Conservation (phyloP, 139 green algal genomes). For the Chlamydomonas incerta region DNA sequence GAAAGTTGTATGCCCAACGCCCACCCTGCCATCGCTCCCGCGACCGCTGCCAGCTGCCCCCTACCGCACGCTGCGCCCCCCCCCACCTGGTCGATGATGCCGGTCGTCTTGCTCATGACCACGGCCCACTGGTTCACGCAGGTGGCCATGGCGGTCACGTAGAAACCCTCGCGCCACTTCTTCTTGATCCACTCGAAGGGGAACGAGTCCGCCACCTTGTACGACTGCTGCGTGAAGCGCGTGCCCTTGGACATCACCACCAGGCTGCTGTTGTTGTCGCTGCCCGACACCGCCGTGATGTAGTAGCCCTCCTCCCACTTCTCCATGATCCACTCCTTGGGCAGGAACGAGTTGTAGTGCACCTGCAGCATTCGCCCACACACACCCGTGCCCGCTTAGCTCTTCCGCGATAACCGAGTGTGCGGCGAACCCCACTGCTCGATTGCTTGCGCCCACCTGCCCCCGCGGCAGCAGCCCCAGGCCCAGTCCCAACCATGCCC, state of each 20-base stretch:
- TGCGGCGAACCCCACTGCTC: too few relatives aligned
- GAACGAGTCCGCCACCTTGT: constrained; percentile 98
- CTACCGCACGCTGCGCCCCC: too few relatives aligned
- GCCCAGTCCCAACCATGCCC: too few relatives aligned
- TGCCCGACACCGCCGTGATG: constrained; percentile 95
- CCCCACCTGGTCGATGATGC: constrained; percentile 91
- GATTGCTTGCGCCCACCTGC: too few relatives aligned
- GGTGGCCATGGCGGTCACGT: constrained; percentile 97
- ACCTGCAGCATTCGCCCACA: not conserved
- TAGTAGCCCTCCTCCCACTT: constrained; percentile 99
- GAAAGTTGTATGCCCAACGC: too few relatives aligned
- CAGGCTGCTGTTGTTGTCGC: constrained; percentile 72
- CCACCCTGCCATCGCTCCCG: too few relatives aligned
- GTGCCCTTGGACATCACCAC: constrained; percentile 95
- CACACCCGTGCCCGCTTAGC: too few relatives aligned
- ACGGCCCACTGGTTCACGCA: constrained; percentile 89
- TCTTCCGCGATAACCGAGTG: too few relatives aligned
- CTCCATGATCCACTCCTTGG: constrained; percentile 97
- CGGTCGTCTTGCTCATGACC: constrained; percentile 97
- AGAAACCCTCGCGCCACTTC: constrained; percentile 99
- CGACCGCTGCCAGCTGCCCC: too few relatives aligned
- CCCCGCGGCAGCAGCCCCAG: too few relatives aligned
- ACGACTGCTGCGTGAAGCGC: constrained; percentile 96
- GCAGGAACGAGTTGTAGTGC: constrained; percentile 63
- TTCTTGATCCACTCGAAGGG: constrained; percentile 99